Base-by-base conservation (phyloP, 495 filamentous ascomycete species). In the Neurospora sublineolata region DNA sequence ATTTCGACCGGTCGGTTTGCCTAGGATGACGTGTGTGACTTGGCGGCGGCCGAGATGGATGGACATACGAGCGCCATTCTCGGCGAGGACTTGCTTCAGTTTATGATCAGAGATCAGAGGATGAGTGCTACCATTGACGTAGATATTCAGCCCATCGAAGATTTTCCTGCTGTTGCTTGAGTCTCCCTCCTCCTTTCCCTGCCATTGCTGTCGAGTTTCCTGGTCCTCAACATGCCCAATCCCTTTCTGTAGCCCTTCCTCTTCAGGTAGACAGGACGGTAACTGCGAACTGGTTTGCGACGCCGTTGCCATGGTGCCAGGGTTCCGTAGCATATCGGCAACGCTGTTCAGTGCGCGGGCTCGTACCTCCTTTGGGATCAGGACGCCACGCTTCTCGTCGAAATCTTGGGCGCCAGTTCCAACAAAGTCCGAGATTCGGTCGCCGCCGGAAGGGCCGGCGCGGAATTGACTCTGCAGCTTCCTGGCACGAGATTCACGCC, bases 1-100 rank as follows among this genome's bases (percentile, higher is more conserved):
- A 38, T 72, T 69, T 20, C 73, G 76, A 11, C 79, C 82, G 40
- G 76, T 70, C n/a, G 88, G 86, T 67, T 78, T 84, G 3, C 91
- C 93, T 18, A 97, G 75, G 69, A 99, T 91, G 72, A 97, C 90
- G 80, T 99, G 95, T 11, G 94, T 96, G 42, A 97, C 92, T 41
- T 85, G 84, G 27, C 88, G 86, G 11, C 93, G 87, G 6, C 87
- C 88, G 20, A 97, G 86, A 69, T 86, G 83, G 16, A 92, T 84
- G 3, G 92, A 87, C 52, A 93, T 82, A 39, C 77, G 82, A 0
- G 87, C 95, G 33, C 95, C 95, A 76, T 95, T 85, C 69, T 87
- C 81, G 11, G 86, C 87, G 27, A 98, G 84, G 37, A 97, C 83
- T 42, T 87, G 89, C 81, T 95, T 97, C 67, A 98, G 86, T 76